Evolutionary conservation across 2,329 filamentous ascomycete genomes (phyloP).

Genomic region (Ceratocystis lukuohia): DNA sequence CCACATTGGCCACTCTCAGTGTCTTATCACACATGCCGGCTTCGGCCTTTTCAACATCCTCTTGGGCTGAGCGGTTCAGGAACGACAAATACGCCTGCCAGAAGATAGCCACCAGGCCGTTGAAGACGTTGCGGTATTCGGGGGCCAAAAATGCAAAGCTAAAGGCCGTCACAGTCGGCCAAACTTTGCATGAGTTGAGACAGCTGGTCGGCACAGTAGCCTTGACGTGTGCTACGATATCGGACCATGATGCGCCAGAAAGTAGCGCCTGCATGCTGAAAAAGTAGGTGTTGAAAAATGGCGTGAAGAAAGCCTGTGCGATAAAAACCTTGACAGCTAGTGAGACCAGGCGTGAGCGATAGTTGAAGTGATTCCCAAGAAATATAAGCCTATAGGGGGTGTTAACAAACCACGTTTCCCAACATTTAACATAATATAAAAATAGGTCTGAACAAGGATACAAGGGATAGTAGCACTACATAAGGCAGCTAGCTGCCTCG

Average conservation of each 20-base stretch:
- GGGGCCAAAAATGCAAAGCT: conserved; percentile 72
- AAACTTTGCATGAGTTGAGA: conserved; percentile 70
- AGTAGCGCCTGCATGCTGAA: conserved; percentile 67
- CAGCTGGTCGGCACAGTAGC: conserved; percentile 65
- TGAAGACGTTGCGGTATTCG: conserved; percentile 68
- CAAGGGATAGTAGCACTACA: not conserved
- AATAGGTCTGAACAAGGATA: not conserved
- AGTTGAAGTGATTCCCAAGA: conserved; percentile 73
- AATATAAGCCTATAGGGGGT: conserved; percentile 53
- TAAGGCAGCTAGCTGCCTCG: too few relatives aligned
- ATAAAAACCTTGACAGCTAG: conserved; percentile 64
- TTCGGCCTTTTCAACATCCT: conserved; percentile 23
- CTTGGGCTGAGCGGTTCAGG: conserved; percentile 61
- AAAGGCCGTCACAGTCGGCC: conserved; percentile 77
- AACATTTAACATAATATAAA: not conserved
- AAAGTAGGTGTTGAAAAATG: conserved; percentile 72
- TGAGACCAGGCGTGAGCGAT: conserved; percentile 55
- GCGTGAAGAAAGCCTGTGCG: conserved; percentile 70
- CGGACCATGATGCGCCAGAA: conserved; percentile 49
- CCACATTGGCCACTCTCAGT: not conserved
- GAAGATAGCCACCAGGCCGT: conserved; percentile 64
- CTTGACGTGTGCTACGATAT: conserved; percentile 56
- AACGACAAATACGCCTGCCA: conserved; percentile 88
- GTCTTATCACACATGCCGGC: not conserved
- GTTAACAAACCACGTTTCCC: not conserved